These are phyloP conservation scores for Sclerotinia minor DNA, from an alignment of 2,329 filamentous ascomycete species.

Conservation along the genomic window DNA sequence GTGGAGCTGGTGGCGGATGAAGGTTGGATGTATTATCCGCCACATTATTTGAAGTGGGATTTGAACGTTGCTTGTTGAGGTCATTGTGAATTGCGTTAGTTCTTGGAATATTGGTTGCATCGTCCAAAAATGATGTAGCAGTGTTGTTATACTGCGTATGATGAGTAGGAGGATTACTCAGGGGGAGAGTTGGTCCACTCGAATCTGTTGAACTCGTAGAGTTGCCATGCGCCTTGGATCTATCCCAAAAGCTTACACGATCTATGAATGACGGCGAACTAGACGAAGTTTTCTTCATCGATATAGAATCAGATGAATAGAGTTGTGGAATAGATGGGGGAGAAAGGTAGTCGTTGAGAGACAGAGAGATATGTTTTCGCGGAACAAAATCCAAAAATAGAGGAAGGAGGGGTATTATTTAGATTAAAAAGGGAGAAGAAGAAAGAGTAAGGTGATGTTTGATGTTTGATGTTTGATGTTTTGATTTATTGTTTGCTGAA, in stretches of 20 bases:
- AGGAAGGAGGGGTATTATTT: not conserved
- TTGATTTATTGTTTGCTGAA: not conserved
- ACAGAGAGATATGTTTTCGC: not conserved
- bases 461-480: not conserved
- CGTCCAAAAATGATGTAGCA: slow-evolving; percentile 30
- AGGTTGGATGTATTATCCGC: slow-evolving; percentile 43
- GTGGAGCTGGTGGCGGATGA: slow-evolving; percentile 46
- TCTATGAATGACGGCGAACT: slow-evolving; percentile 53
- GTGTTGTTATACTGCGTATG: slow-evolving; percentile 32
- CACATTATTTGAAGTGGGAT: slow-evolving; percentile 38
- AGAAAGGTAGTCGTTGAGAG: not conserved
- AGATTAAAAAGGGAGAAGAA: not conserved
- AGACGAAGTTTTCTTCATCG: slow-evolving; percentile 63
- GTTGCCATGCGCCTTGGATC: slow-evolving; percentile 55
- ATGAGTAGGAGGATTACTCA: slow-evolving; percentile 42
- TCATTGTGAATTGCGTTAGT: slow-evolving; percentile 28
- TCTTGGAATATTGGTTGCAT: slow-evolving; percentile 33
- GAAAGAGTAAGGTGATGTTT: not conserved
- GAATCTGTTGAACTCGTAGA: slow-evolving; percentile 45
- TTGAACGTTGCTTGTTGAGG: slow-evolving; percentile 38
- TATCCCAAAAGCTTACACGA: slow-evolving; percentile 57
- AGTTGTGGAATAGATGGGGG: not conserved
- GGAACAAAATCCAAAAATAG: not conserved
- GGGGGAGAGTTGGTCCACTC: slow-evolving; percentile 43
- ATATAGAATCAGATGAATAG: slow-evolving; percentile 39